These are phyloP conservation scores for Cryptococcus deneoformans DNA, from an alignment of 1,284 basidiomycete species.

Conservation along the genomic window DNA sequence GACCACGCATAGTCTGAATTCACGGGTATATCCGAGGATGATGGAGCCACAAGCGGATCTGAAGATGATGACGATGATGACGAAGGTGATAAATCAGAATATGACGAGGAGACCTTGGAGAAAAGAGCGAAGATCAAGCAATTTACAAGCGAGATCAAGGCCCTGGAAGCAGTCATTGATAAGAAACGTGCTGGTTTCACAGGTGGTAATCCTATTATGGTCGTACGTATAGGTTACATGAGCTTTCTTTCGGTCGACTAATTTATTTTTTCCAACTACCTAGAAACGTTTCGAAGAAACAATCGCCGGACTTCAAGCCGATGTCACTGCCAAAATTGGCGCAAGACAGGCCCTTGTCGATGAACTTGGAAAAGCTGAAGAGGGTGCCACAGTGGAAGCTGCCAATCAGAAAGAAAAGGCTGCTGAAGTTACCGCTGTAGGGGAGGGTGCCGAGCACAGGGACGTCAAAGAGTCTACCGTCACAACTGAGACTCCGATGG, in stretches of 20 bases:
- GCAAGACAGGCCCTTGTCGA: slow-evolving; percentile 54
- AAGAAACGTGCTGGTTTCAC: slow-evolving; percentile 82
- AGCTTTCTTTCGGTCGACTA: neutral
- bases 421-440: slow-evolving; percentile 3
- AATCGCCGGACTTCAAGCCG: slow-evolving; percentile 77
- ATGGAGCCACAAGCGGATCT: slow-evolving; percentile 57
- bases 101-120: slow-evolving; percentile 59
- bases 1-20: slow-evolving; percentile 18
- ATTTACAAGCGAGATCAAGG: slow-evolving; percentile 82
- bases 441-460: slow-evolving; percentile 45
- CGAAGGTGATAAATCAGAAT: slow-evolving; percentile 59
- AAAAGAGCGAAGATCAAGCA: slow-evolving; percentile 63
- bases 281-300: slow-evolving; percentile 94
- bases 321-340: slow-evolving; percentile 79
- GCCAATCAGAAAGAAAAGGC: neutral
- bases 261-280: neutral
- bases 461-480: slow-evolving; percentile 7
- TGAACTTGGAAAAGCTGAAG: slow-evolving; percentile 31
- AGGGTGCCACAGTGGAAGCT: neutral
- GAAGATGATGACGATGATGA: slow-evolving; percentile 68
- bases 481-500: slow-evolving; percentile 48
- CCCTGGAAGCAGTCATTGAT: slow-evolving; percentile 81
- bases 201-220: slow-evolving; percentile 83
- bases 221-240: slow-evolving; percentile 40
- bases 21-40: slow-evolving; percentile 53